Evolutionary conservation across 148 eudicot genomes (phyloP).

Genomic region (Euryodendron excelsum): DNA sequence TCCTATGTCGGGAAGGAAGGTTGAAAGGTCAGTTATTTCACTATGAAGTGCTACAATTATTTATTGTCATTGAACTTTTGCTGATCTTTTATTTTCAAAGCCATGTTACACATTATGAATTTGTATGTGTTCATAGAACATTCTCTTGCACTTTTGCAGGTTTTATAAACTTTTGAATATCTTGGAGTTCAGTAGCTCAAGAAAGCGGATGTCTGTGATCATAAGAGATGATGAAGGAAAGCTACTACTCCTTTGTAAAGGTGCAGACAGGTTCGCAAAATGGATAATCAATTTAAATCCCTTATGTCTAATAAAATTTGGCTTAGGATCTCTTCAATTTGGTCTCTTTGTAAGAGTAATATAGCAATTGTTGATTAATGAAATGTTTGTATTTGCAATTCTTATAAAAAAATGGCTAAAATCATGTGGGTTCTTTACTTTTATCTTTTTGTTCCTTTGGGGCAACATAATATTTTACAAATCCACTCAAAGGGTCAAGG

Average conservation of each 20-base stretch:
- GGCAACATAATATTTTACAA: background rate
- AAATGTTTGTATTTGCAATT: background rate
- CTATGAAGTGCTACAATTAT: too few species aligned
- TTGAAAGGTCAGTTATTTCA: conserved; percentile 37
- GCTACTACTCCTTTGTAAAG: conserved; percentile 56
- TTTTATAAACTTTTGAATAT: conserved; percentile 40
- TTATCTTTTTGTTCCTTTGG: too few species aligned
- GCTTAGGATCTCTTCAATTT: background rate
- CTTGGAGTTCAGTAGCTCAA: conserved; percentile 65
- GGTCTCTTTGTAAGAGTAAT: background rate
- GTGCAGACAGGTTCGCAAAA: conserved; percentile 66
- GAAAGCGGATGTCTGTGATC: conserved; percentile 72
- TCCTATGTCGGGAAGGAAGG: conserved; percentile 35
- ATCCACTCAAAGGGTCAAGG: background rate
- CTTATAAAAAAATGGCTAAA: background rate
- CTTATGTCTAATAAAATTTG: background rate
- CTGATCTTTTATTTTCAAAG: background rate
- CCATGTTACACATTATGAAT: background rate
- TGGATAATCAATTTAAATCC: background rate
- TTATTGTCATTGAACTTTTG: background rate
- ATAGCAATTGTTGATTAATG: background rate
- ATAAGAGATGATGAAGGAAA: conserved; percentile 45
- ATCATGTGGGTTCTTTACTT: background rate
- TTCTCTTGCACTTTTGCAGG: conserved; percentile 27
- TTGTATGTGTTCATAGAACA: background rate